Evolutionary conservation across 352 stramenopile genomes (phyloP).

Genomic region (Phytophthora fragariae): DNA sequence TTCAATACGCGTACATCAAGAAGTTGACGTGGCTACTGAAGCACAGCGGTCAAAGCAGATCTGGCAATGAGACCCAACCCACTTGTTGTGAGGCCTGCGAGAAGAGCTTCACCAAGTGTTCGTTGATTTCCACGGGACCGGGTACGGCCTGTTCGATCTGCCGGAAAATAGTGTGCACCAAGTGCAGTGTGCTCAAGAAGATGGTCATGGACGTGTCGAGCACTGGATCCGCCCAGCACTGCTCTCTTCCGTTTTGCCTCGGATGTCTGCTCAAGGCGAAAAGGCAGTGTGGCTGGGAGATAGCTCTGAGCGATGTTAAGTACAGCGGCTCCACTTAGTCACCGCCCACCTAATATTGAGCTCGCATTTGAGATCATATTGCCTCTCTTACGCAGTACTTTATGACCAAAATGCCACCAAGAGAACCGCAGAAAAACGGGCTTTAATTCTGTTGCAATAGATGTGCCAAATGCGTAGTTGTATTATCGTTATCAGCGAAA

Average conservation of each 20-base stretch:
- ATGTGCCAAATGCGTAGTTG: too few relatives aligned
- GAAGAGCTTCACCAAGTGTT: slow-evolving; percentile 32
- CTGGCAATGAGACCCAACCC: not conserved
- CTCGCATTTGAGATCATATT: too few relatives aligned
- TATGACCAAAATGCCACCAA: too few relatives aligned
- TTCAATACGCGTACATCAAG: slow-evolving; percentile 66
- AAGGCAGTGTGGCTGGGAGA: slow-evolving; percentile 47
- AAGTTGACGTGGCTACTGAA: slow-evolving; percentile 70
- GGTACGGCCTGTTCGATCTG: slow-evolving; percentile 53
- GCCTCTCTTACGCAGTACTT: too few relatives aligned
- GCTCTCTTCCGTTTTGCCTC: slow-evolving; percentile 56
- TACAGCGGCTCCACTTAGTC: too few relatives aligned
- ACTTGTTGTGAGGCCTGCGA: slow-evolving; percentile 40
- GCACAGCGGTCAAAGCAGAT: slow-evolving; percentile 18
- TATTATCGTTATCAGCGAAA: too few relatives aligned
- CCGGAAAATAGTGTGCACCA: slow-evolving; percentile 45
- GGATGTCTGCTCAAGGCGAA: slow-evolving; percentile 60
- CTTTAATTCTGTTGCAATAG: too few relatives aligned
- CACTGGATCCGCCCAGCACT: slow-evolving; percentile 40
- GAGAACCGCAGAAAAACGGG: too few relatives aligned
- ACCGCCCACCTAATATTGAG: too few relatives aligned
- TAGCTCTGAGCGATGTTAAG: slow-evolving; percentile 32
- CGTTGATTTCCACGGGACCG: slow-evolving; percentile 14
- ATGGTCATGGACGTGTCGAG: slow-evolving; percentile 56
- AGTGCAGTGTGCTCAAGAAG: slow-evolving; percentile 65